Conservation (phyloP, 345 rosid species). For the Dipteronia sinensis region DNA sequence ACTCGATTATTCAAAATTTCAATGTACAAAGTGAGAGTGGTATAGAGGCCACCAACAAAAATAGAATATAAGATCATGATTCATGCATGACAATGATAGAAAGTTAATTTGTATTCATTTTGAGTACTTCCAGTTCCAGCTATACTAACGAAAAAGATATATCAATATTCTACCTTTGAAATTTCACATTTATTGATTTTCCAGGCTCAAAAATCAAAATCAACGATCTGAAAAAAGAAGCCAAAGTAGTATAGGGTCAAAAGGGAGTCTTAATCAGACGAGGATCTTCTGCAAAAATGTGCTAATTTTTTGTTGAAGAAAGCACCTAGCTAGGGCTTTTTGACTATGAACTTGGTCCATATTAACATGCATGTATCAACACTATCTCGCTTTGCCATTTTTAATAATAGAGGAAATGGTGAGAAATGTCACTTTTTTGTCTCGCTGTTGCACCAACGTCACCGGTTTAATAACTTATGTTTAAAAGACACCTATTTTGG, state of each 20-base stretch:
- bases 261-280: not conserved
- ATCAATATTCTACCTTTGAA: not conserved
- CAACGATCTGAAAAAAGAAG: not conserved
- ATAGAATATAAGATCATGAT: not conserved
- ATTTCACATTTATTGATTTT: no score
- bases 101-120: not conserved
- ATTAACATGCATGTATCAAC: not conserved
- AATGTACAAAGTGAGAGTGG: not conserved
- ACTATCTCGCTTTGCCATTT: not conserved
- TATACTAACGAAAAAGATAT: no score
- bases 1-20: not conserved
- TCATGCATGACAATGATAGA: not conserved
- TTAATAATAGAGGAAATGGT: no score
- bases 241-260: not conserved
- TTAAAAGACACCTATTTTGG: no score
- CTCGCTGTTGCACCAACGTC: no score
- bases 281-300: not conserved
- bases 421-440: no score
- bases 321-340: not conserved
- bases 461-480: no score
- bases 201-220: not conserved
- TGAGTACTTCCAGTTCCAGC: not conserved
- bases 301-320: not conserved
- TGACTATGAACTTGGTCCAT: constrained; percentile 9
- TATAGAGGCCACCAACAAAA: not conserved